A percentile compares a stretch with the other conserved stretches of the same genome.
Evolutionary conservation across 768 basidiomycete genomes (phyloP).

Genomic region (Lactifluus subvellereus): DNA sequence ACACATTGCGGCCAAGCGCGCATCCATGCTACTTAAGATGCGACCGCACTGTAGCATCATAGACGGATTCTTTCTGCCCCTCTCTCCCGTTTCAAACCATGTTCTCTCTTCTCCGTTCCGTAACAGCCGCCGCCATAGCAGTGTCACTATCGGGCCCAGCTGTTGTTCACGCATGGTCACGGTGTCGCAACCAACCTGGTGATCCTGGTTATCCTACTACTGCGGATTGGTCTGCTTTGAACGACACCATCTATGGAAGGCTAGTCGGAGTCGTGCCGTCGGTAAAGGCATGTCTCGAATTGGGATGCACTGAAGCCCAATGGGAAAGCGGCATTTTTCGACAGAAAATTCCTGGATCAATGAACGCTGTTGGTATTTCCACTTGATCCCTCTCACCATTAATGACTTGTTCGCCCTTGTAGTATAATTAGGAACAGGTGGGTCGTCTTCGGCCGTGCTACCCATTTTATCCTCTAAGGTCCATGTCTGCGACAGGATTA

Average conservation of each 20-base stretch:
- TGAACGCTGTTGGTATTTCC: constrained; percentile 14
- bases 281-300: constrained; percentile 4
- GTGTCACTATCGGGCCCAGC: too few species aligned
- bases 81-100: background rate
- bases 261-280: constrained; percentile 19
- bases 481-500: background rate
- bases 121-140: background rate
- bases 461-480: background rate
- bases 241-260: constrained; percentile 11
- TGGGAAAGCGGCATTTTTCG: constrained; percentile 21
- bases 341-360: too few species aligned
- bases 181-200: too few species aligned
- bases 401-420: background rate
- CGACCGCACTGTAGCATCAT: background rate
- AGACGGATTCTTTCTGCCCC: background rate
- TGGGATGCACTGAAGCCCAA: constrained; percentile 15
- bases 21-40: too few species aligned
- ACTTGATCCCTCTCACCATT: background rate
- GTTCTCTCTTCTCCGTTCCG: too few species aligned
- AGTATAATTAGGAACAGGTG: too few species aligned
- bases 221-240: too few species aligned
- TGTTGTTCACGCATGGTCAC: too few species aligned
- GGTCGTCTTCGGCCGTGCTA: background rate
- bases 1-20: too few species aligned
- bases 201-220: too few species aligned